phyloP scores from a whole-genome alignment of 257 asterid genomes.

The Capsicum chinense region DNA sequence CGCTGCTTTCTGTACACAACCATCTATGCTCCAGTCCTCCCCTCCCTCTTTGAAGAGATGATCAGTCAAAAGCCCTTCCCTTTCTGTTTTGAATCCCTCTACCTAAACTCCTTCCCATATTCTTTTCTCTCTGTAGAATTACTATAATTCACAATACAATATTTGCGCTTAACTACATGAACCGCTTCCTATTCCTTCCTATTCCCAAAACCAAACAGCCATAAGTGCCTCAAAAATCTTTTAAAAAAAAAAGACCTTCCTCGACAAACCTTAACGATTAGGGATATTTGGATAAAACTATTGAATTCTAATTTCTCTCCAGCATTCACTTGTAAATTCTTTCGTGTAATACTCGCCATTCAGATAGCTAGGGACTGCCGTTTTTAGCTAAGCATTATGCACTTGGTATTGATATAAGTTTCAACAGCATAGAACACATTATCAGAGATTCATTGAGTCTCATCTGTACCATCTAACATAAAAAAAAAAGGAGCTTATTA shows the following conservation, averaged over 20 bases:
- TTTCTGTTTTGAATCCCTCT: slow-evolving; percentile 6
- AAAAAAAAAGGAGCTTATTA: neutral
- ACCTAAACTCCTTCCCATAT: neutral
- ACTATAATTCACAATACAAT: neutral
- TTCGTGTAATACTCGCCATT: neutral
- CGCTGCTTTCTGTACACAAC: neutral
- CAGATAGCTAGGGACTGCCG: neutral
- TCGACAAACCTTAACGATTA: neutral
- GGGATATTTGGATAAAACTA: neutral
- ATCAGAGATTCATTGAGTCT: neutral
- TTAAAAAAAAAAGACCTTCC: slow-evolving; percentile 2
- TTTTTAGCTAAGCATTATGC: neutral
- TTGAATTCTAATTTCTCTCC: neutral
- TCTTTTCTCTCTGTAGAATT: neutral
- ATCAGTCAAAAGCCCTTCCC: neutral
- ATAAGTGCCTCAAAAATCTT: slow-evolving; percentile 16
- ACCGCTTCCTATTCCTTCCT: neutral
- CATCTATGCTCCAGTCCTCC: neutral
- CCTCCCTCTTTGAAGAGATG: neutral
- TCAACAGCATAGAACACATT: slow-evolving; percentile 5
- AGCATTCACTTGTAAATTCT: neutral
- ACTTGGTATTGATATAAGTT: neutral
- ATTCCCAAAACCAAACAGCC: neutral
- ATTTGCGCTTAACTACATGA: neutral
- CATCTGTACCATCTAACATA: neutral